Conservation (phyloP, 306 rosid species). For the Sphenostylis stenocarpa region DNA sequence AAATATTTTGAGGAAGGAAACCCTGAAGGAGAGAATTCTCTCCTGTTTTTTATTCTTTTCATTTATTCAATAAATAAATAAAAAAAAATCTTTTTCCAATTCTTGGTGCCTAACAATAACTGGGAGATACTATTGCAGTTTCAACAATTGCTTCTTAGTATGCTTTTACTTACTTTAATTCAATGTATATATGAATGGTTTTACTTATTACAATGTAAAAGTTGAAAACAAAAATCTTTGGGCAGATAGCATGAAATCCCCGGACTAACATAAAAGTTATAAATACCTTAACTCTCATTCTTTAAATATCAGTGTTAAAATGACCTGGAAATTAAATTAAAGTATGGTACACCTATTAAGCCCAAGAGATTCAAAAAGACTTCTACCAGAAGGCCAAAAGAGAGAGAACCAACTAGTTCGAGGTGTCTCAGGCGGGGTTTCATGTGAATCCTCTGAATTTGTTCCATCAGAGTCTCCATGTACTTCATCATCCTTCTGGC, state of each 20-base stretch:
- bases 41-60: no score
- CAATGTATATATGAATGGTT: neutral
- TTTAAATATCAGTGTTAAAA: neutral
- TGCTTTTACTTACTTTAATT: slow-evolving; percentile 18
- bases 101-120: no score
- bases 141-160: neutral
- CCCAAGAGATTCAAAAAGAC: slow-evolving; percentile 61
- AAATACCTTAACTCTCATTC: slow-evolving; percentile 12
- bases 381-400: slow-evolving; percentile 59
- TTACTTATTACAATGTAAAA: neutral
- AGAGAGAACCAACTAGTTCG: slow-evolving; percentile 60
- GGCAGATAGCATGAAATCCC: neutral
- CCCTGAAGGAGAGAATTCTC: no score
- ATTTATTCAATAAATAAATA: no score
- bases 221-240: neutral
- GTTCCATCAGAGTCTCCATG: slow-evolving; percentile 44
- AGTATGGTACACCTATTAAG: slow-evolving; percentile 69
- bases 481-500: slow-evolving; percentile 40
- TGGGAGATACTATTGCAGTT: neutral
- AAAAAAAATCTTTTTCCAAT: no score
- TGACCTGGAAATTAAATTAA: slow-evolving; percentile 32
- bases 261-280: neutral
- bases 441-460: slow-evolving; percentile 52
- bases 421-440: slow-evolving; percentile 39
- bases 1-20: no score